Percentiles rank a stretch among this genome's conserved stretches.
Evolutionary conservation across 2,329 filamentous ascomycete genomes (phyloP).

Genomic region (Hyphodiscus sp.): DNA sequence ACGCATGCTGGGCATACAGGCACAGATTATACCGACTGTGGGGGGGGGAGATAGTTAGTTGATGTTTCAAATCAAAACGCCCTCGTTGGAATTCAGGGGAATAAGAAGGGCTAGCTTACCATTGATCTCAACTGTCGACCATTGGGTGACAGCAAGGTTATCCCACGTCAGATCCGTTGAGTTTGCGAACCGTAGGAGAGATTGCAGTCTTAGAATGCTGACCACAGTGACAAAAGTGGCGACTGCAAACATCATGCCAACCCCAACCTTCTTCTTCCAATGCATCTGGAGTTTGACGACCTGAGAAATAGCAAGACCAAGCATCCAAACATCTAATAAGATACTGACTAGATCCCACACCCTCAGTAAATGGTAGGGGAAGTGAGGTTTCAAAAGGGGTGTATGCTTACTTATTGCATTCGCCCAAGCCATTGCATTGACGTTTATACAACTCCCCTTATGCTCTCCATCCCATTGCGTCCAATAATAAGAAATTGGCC

Average conservation of each 20-base stretch:
- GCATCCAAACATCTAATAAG: slow-evolving; percentile 44
- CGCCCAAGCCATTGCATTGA: slow-evolving; percentile 43
- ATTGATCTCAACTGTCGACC: slow-evolving; percentile 22
- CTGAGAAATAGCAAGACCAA: slow-evolving; percentile 43
- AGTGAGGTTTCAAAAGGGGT: no score
- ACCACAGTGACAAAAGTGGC: slow-evolving; percentile 34
- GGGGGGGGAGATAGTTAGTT: no score
- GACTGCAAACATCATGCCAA: slow-evolving; percentile 44
- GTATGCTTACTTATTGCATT: slow-evolving; percentile 32
- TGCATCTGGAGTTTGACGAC: slow-evolving; percentile 37
- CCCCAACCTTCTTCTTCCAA: slow-evolving; percentile 43
- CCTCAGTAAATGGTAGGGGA: no score
- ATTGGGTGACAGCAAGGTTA: slow-evolving; percentile 13
- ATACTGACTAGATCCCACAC: slow-evolving; percentile 39
- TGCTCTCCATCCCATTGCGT: slow-evolving; percentile 42
- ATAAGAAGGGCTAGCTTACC: background rate
- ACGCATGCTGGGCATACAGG: slow-evolving; percentile 22
- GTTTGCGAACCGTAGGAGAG: slow-evolving; percentile 19
- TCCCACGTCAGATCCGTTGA: slow-evolving; percentile 23
- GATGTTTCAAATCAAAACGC: no score
- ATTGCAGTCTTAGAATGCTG: slow-evolving; percentile 21
- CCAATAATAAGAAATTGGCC: slow-evolving; percentile 47
- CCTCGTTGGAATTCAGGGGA: no score
- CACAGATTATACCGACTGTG: slow-evolving; percentile 20
- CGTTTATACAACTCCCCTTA: slow-evolving; percentile 40